Base-by-base conservation (phyloP, 495 filamentous ascomycete genomes). In the Penicillium lividum region DNA sequence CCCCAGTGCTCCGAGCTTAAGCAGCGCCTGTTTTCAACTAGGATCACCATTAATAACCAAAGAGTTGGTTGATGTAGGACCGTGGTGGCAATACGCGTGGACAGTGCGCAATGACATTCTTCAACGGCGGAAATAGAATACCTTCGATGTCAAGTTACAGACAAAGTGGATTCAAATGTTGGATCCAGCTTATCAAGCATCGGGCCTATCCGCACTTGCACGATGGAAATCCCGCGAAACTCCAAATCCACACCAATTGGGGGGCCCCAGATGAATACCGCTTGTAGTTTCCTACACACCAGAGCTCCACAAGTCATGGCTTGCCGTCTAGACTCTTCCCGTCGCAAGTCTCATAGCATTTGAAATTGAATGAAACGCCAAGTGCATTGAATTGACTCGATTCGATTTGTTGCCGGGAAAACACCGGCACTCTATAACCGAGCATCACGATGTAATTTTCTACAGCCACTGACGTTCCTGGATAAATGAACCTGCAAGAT, bases 1-100 rank as follows among this genome's bases (percentile, higher is more conserved):
- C 33, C 30, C 56, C 61, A 56, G 61, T 54, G 15, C 50, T 30
- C 43, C n/a, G 51, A 52, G 56, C 40, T 49, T 36, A 55, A 55
- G 1, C 36, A 47, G 51, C 46, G 46, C 46, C 28, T 49, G 25
- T 31, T 40, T 16, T 40, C 2, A 16, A 40, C 15, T 15, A 5
- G 38, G 38, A n/a, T 40, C n/a, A 5, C 38, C 5, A 15, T 33
- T 10, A 7, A 33, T 6, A 40, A 4, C 38, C 38, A 40, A 7
- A 16, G 38, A 40, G 22, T 18, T 47, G n/a, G 0, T 47, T 47
- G 45, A 1, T 15, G 1, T 15, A 3, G 42, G 13, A 4, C 3
- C 7, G 5, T 7, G 9, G 31, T 33, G 31, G 31, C 31, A 33
- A 33, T 13, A 40, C n/a, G 38, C 38, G 13, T 40, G 38, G 38